Conservation (phyloP, 164 flowering plant genomes). For the Dillenia suffruticosa region DNA sequence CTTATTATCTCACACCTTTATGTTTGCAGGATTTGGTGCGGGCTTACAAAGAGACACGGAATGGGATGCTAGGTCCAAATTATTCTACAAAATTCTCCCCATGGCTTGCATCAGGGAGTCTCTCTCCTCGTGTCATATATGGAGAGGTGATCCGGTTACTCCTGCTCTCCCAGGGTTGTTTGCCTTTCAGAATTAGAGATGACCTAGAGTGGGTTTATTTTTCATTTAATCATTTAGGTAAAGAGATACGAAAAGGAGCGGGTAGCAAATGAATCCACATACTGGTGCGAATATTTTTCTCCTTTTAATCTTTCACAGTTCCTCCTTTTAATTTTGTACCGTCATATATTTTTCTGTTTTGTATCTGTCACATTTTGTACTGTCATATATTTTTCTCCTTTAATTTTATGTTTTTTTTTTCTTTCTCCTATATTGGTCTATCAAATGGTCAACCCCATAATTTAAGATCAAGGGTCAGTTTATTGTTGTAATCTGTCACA, state of each 20-base stretch:
- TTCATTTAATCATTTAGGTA: constrained; percentile 43
- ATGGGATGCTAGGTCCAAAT: constrained; percentile 92
- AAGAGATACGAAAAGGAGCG: constrained; percentile 79
- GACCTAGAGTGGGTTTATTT: not conserved
- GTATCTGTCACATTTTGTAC: not conserved
- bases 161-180: too few species aligned
- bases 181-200: too few species aligned
- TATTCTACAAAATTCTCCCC: constrained; percentile 96
- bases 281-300: constrained; percentile 53
- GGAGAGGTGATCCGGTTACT: constrained; percentile 53
- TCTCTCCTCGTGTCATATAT: constrained; percentile 74
- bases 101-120: constrained; percentile 90
- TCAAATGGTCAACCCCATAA: too few species aligned
- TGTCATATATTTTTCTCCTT: not conserved
- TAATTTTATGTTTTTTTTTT: not conserved
- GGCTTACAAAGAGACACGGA: constrained; percentile 76
- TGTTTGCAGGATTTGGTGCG: constrained; percentile 55
- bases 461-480: too few species aligned
- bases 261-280: constrained; percentile 79
- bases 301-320: not conserved
- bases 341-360: not conserved
- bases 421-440: not conserved
- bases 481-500: too few species aligned
- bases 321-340: not conserved
- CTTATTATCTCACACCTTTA: not conserved